A percentile compares a stretch with the other conserved stretches of the same genome.
Conservation (phyloP, 2,329 filamentous ascomycete genomes). For the Fusarium transvaalense region DNA sequence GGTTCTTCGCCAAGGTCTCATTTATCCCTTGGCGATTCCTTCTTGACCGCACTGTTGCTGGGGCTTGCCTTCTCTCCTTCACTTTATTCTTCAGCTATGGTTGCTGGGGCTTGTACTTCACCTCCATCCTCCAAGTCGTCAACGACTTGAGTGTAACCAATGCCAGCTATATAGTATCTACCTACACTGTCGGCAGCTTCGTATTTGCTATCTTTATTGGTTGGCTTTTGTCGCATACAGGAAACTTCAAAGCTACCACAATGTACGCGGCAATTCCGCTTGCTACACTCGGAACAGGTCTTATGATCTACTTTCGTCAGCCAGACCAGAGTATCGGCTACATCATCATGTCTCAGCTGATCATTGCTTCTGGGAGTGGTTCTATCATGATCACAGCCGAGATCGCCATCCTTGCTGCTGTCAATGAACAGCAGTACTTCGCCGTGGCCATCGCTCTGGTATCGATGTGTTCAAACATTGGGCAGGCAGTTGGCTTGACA, state of each 20-base stretch:
- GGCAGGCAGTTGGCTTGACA: constrained; percentile 28
- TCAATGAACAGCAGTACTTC: constrained; percentile 32
- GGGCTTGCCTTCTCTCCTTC: constrained; percentile 53
- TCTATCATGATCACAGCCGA: constrained; percentile 29
- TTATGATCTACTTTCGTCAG: constrained; percentile 22
- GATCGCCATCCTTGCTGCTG: constrained; percentile 38
- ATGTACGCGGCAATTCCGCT: constrained; percentile 32
- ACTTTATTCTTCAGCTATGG: constrained; percentile 53
- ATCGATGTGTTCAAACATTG: constrained; percentile 26
- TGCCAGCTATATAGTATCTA: constrained; percentile 55
- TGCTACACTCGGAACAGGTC: constrained; percentile 19
- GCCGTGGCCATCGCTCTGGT: constrained; percentile 30
- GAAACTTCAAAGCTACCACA: constrained; percentile 27
- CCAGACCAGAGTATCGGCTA: constrained; percentile 20
- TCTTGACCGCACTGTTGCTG: constrained; percentile 54
- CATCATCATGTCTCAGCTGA: constrained; percentile 28
- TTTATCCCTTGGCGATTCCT: constrained; percentile 30
- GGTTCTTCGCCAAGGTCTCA: constrained; percentile 47
- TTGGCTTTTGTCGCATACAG: constrained; percentile 20
- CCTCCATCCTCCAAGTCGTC: constrained; percentile 57
- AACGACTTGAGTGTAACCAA: constrained; percentile 53
- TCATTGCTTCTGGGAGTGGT: constrained; percentile 27
- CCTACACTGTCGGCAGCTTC: constrained; percentile 53
- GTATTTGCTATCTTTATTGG: constrained; percentile 39
- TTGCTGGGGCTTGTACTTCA: constrained; percentile 57